Conservation (phyloP, 2,329 filamentous ascomycete species). For the Apiospora malaysiana region DNA sequence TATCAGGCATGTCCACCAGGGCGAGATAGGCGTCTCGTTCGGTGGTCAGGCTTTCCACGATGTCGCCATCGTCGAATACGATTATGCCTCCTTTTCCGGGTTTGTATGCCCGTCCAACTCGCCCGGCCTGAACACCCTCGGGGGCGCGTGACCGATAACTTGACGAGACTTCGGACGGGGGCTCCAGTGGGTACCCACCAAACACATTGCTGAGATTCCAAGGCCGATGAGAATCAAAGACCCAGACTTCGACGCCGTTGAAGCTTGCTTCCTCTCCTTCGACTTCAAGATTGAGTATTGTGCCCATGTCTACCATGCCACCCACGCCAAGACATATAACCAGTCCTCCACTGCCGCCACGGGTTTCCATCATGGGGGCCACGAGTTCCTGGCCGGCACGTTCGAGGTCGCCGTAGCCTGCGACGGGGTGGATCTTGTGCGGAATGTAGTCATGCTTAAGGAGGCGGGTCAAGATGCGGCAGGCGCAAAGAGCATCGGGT, state of each 20-base stretch:
- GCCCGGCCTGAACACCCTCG: constrained; percentile 73
- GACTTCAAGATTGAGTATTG: constrained; percentile 75
- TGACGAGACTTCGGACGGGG: constrained; percentile 53
- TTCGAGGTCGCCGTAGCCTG: constrained; percentile 88
- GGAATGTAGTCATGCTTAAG: constrained; percentile 97
- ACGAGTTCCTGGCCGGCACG: constrained; percentile 81
- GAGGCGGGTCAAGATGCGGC: constrained; percentile 90
- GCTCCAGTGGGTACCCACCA: constrained; percentile 69
- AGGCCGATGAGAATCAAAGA: constrained; percentile 87
- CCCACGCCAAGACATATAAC: constrained; percentile 94
- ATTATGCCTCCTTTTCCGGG: constrained; percentile 86
- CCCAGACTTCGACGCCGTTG: constrained; percentile 92
- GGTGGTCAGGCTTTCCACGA: constrained; percentile 76
- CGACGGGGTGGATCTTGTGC: constrained; percentile 95
- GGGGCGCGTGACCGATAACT: constrained; percentile 59
- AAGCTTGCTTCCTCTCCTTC: constrained; percentile 72
- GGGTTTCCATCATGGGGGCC: constrained; percentile 81
- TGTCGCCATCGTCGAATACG: constrained; percentile 95
- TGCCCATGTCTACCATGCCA: constrained; percentile 85
- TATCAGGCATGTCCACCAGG: constrained; percentile 88
- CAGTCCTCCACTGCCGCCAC: constrained; percentile 84
- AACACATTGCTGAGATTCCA: constrained; percentile 97
- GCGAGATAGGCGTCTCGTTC: constrained; percentile 85
- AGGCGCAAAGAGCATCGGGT: constrained; percentile 93
- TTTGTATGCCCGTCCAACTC: constrained; percentile 73